Evolutionary conservation across 2,329 filamentous ascomycete genomes (phyloP).

Genomic region (Myriosclerotinia duriaeana): DNA sequence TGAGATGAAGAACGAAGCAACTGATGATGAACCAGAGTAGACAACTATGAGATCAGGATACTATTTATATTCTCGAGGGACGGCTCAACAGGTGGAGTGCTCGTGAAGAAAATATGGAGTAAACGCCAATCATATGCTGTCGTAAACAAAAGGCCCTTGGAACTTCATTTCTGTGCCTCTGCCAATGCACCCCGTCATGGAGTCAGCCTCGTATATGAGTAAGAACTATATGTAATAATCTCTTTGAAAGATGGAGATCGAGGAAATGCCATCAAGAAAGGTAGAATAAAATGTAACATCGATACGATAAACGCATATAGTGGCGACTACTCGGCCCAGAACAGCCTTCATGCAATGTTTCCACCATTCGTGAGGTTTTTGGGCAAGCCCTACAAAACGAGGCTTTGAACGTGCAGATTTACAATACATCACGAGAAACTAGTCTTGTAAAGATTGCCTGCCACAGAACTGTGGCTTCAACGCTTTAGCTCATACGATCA

Average conservation of each 20-base stretch:
- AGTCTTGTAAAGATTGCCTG: neutral
- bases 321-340: neutral
- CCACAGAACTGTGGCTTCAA: constrained; percentile 6
- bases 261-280: neutral
- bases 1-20: neutral
- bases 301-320: neutral
- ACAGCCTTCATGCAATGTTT: neutral
- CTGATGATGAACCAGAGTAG: too few relatives aligned
- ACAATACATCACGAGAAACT: neutral
- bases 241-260: neutral
- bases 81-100: neutral
- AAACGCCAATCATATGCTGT: constrained; percentile 2
- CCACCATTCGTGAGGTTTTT: neutral
- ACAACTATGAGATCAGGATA: neutral
- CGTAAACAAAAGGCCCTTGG: neutral
- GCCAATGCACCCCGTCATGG: constrained; percentile 6
- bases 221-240: constrained; percentile 9
- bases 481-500: neutral
- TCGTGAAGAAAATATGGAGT: neutral
- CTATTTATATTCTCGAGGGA: constrained; percentile 5
- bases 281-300: neutral
- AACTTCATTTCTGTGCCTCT: neutral
- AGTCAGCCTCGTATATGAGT: constrained; percentile 13
- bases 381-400: neutral
- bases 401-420: neutral